Evolutionary conservation across 2,329 filamentous ascomycete genomes (phyloP).

Genomic region (Chaetomiaceae sp.): DNA sequence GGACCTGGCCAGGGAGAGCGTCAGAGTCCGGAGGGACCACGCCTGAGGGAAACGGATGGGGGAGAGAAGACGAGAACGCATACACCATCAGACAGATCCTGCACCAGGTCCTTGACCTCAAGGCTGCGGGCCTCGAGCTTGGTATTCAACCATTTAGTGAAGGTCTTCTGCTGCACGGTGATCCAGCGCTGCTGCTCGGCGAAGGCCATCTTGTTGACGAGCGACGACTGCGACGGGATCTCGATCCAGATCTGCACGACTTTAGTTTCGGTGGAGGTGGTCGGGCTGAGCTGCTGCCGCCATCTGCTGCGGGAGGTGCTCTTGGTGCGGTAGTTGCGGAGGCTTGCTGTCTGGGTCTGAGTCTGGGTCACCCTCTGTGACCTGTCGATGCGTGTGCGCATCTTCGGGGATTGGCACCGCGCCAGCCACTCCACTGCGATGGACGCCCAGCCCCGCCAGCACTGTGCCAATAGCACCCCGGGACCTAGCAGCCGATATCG

Average conservation of each 20-base stretch:
- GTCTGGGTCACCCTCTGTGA: slow-evolving; percentile 11
- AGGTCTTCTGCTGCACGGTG: slow-evolving; percentile 94
- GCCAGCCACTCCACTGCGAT: background rate
- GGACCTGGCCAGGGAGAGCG: slow-evolving; percentile 51
- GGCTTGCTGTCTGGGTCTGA: too few relatives aligned
- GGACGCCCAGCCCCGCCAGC: slow-evolving; percentile 3
- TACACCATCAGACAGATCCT: slow-evolving; percentile 90
- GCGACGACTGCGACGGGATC: slow-evolving; percentile 38
- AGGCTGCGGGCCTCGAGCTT: slow-evolving; percentile 76
- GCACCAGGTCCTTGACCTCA: slow-evolving; percentile 78
- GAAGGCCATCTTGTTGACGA: slow-evolving; percentile 55
- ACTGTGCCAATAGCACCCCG: slow-evolving; percentile 11
- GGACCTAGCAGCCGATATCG: slow-evolving; percentile 9
- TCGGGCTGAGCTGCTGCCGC: slow-evolving; percentile 13
- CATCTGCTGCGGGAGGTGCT: slow-evolving; percentile 11
- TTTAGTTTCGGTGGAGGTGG: slow-evolving; percentile 8
- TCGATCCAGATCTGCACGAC: slow-evolving; percentile 20
- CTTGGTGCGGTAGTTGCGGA: slow-evolving; percentile 8
- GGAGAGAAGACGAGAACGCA: slow-evolving; percentile 33
- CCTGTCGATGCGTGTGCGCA: slow-evolving; percentile 3
- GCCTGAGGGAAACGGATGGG: background rate
- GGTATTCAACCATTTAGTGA: slow-evolving; percentile 99
- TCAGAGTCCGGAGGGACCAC: too few relatives aligned
- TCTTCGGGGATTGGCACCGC: background rate
- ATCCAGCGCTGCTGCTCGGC: slow-evolving; percentile 62